These are phyloP conservation scores for Xylaria telfairii DNA, from an alignment of 495 filamentous ascomycete genomes.

Conservation along the genomic window DNA sequence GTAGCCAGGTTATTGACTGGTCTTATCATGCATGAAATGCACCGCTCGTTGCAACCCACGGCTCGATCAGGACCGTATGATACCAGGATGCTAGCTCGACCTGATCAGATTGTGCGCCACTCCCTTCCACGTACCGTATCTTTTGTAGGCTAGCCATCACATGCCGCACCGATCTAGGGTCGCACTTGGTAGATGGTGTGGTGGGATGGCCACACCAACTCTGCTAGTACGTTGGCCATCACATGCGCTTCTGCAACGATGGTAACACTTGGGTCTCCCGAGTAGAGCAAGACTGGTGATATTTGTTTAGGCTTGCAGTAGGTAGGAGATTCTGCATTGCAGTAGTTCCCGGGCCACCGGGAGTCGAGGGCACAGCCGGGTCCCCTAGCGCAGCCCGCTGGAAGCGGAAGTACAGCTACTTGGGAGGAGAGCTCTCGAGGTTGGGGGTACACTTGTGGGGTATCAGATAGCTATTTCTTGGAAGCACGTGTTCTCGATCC, in stretches of 20 bases:
- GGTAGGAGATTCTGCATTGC: conserved; percentile 27
- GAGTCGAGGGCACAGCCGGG: conserved; percentile 20
- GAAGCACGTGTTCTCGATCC: conserved; percentile 24
- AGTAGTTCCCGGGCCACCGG: conserved; percentile 27
- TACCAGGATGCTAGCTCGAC: conserved; percentile 3
- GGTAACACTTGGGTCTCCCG: conserved; percentile 22
- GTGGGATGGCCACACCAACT: conserved; percentile 19
- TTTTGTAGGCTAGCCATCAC: conserved; percentile 13
- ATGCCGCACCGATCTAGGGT: conserved; percentile 21
- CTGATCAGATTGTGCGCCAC: conserved; percentile 16
- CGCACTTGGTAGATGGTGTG: conserved; percentile 16
- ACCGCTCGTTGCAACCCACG: conserved; percentile 10
- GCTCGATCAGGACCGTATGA: conserved; percentile 18
- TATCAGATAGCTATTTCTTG: background rate
- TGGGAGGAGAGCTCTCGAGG: background rate
- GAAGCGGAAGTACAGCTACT: conserved; percentile 16
- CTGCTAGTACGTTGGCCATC: conserved; percentile 9
- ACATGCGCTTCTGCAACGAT: conserved; percentile 11
- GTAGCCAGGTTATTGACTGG: conserved; percentile 10
- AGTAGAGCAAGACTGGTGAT: conserved; percentile 18
- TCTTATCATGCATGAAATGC: conserved; percentile 26
- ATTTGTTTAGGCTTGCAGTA: conserved; percentile 15
- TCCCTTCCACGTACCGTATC: background rate
- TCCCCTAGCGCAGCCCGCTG: conserved; percentile 20
- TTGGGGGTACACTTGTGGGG: conserved; percentile 15